phyloP scores from a whole-genome alignment of 2,329 filamentous ascomycete genomes.

The Xylaria sp. region DNA sequence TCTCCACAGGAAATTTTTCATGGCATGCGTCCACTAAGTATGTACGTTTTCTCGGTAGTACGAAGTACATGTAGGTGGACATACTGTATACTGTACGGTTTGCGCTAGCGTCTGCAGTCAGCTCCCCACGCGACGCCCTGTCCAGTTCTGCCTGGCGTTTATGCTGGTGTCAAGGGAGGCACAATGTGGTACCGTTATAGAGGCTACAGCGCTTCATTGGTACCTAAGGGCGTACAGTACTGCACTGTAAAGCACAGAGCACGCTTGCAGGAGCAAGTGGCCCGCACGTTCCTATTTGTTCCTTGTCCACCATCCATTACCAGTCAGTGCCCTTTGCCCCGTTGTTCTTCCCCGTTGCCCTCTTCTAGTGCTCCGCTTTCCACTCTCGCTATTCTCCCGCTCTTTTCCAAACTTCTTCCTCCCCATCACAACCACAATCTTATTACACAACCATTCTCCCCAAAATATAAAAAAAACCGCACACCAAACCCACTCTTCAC shows the following conservation, averaged over 20 bases:
- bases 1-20: conserved; percentile 17
- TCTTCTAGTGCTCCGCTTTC: conserved; percentile 36
- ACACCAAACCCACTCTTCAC: conserved; percentile 25
- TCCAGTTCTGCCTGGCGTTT: conserved; percentile 2
- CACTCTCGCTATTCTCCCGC: conserved; percentile 10
- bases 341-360: conserved; percentile 26
- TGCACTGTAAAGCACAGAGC: background rate
- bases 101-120: background rate
- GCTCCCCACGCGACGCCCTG: conserved; percentile 19
- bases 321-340: conserved; percentile 27
- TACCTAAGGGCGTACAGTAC: background rate
- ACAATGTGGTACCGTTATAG: conserved; percentile 1
- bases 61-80: too few species aligned
- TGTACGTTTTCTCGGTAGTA: background rate
- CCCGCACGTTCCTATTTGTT: conserved; percentile 35
- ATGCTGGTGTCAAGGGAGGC: background rate
- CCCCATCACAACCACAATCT: conserved; percentile 35
- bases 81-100: background rate
- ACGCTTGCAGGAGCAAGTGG: conserved; percentile 9
- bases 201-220: background rate
- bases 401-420: conserved; percentile 32
- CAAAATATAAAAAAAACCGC: conserved; percentile 7
- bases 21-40: background rate
- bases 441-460: conserved; percentile 23
- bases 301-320: conserved; percentile 18